Conservation (phyloP, 257 asterid genomes). For the Handroanthus guayacan region DNA sequence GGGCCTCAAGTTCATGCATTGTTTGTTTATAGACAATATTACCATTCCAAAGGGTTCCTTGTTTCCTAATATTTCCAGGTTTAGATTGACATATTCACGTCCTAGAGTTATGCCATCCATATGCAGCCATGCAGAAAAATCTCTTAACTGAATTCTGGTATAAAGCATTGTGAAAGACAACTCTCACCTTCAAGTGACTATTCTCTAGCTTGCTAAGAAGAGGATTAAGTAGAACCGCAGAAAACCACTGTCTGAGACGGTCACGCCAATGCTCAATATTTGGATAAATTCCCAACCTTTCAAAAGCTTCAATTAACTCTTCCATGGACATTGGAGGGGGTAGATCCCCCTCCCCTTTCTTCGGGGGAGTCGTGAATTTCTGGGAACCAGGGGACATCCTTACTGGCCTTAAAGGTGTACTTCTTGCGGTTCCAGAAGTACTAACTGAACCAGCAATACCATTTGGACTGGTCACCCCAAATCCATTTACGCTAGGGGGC, state of each 20-base stretch:
- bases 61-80: neutral
- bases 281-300: constrained; percentile 77
- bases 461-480: constrained; percentile 72
- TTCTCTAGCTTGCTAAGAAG: constrained; percentile 74
- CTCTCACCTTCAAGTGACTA: constrained; percentile 83
- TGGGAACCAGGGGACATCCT: constrained; percentile 98
- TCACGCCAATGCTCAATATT: constrained; percentile 93
- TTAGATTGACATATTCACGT: neutral
- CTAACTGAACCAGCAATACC: constrained; percentile 60
- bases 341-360: constrained; percentile 91
- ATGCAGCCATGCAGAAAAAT: constrained; percentile 5
- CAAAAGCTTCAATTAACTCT: constrained; percentile 82
- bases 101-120: constrained; percentile 12
- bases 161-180: constrained; percentile 29
- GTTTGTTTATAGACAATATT: neutral
- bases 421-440: constrained; percentile 83
- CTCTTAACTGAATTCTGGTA: neutral
- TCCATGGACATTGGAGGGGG: constrained; percentile 96
- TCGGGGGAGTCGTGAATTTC: constrained; percentile 90
- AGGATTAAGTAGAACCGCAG: constrained; percentile 76
- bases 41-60: neutral
- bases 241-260: constrained; percentile 92
- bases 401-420: constrained; percentile 91
- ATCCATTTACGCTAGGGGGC: constrained; percentile 73
- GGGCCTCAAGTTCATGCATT: neutral